Base-by-base conservation (phyloP, 768 basidiomycete genomes). In the Cantharellus anzutake region DNA sequence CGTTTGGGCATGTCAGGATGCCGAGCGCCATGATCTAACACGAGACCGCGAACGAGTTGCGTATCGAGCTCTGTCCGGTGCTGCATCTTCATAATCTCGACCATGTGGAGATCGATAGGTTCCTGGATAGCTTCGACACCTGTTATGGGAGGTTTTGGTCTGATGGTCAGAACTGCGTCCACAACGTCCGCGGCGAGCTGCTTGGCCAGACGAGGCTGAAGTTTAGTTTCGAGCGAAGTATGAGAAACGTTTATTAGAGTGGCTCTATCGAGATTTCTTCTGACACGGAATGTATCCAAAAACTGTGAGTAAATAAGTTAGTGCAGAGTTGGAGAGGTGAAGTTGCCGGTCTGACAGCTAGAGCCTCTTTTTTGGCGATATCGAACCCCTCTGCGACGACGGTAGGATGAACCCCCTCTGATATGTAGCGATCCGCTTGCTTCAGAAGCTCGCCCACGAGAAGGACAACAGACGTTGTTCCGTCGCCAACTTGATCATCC, bases 81-180 rank as follows among this genome's bases (percentile, higher is more conserved):
- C 71, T 96, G 94, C 96, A 99, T 99, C 75, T 98, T 98, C 96
- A 98, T 98, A 63, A 98, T 83, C 73, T 99, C 96, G 57, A 99
- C 75, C 96, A 99, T 99, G 73, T 98, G 94, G 60, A 99, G 76
- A 74, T 99, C 96, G 68, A 98, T 93, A 56, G 93, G 91, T 65
- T 92, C 83, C 58, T 78, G 78, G 76, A 80, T 85, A 65, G 82
- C 80, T 67, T 84, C 82, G 63, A 74, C 73, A 81, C 86, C 82
- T 75, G 74, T 73, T 38, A 77, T 67, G 29, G 79, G 72, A 41
- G 81, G 77, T 11, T 83, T 84, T 52, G 70, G 67, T 16, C 82
- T 80, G 70, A 99, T 92, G 56, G 91, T 78, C 16, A 87, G 73
- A 14, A 98, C 90, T 66, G 96, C 92, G 72, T 99, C 96, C 62